phyloP scores from a whole-genome alignment of 139 green algal genomes.

The Nannochloris sp. region DNA sequence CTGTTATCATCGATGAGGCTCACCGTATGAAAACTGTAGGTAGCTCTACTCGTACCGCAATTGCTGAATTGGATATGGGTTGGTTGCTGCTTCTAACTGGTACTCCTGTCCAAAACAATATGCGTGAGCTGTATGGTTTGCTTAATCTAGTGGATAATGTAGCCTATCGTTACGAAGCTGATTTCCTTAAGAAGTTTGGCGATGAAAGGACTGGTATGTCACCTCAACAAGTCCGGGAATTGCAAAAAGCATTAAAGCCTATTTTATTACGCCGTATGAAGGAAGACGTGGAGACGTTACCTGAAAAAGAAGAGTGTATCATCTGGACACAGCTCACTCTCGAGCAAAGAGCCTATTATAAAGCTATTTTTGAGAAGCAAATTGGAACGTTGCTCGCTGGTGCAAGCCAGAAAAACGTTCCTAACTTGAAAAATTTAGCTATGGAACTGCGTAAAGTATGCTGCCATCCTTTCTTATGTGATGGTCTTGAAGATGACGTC shows the following conservation, averaged over 20 bases:
- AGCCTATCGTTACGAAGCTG: slow-evolving; percentile 35
- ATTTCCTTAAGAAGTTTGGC: slow-evolving; percentile 56
- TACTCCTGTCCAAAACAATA: slow-evolving; percentile 95
- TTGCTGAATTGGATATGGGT: slow-evolving; percentile 44
- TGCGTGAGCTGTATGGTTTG: slow-evolving; percentile 75
- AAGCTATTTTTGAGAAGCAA: slow-evolving; percentile 59
- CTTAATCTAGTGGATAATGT: slow-evolving; percentile 71
- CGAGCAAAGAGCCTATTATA: slow-evolving; percentile 77
- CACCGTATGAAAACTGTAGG: slow-evolving; percentile 70
- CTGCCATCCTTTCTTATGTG: slow-evolving; percentile 89
- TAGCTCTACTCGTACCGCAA: slow-evolving; percentile 39
- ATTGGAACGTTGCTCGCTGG: slow-evolving; percentile 51
- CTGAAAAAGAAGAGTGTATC: slow-evolving; percentile 85
- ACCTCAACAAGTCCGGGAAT: slow-evolving; percentile 53
- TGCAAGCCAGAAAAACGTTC: slow-evolving; percentile 50
- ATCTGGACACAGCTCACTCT: slow-evolving; percentile 69
- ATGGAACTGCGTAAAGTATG: slow-evolving; percentile 97
- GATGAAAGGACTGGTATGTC: slow-evolving; percentile 16
- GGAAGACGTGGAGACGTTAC: slow-evolving; percentile 92
- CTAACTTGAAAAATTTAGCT: slow-evolving; percentile 74
- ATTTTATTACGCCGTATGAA: slow-evolving; percentile 93
- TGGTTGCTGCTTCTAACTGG: slow-evolving; percentile 88
- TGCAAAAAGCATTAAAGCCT: slow-evolving; percentile 67
- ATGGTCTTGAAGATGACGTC: slow-evolving; percentile 79
- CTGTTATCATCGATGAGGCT: slow-evolving; percentile 58